Evolutionary conservation across 2,329 filamentous ascomycete genomes (phyloP), one percentile per base, ranked within the genome.

Genomic region (Ophiostoma triangulosporum): DNA sequence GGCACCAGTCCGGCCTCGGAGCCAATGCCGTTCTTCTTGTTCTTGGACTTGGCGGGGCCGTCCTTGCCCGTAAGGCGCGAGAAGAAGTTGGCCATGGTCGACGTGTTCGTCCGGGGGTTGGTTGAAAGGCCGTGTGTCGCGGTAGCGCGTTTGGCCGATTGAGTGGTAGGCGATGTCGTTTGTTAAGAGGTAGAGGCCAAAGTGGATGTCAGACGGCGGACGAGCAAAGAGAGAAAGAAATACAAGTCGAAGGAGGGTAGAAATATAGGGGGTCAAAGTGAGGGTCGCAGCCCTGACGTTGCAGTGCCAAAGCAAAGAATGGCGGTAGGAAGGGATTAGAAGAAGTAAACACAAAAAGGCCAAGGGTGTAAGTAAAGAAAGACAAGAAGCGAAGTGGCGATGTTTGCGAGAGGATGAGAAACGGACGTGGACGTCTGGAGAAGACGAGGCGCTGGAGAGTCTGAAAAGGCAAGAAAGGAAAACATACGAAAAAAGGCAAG

Each of bases 21-120:
- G 58, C 74, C 68, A 57, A 75, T 72, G 53, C 72, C 69, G 59
- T 75, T 78, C 70, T 89, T 90, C 70, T 85, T 86, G 56, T 71
- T 70, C 67, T 80, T 83, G 57, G 64, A 63, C 61, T 75, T 76
- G 55, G 70, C 66, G 60, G 72, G 69, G 64, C 75, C 76, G 71
- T 93, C 87, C 71, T 84, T 89, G 71, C 78, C 77, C 75, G 88
- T 88, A 69, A 91, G 71, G 62, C 76, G 75, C 57, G 78, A 78
- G 63, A 81, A 80, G 59, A 81, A 68, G 62, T 77, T 72, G 57
- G 76, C 72, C 77, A 81, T 81, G 62, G 49, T 51, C 33, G 32
- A 32, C 14, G 24, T 12, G 29, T 35, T 26, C 5, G 43, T 11
- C 24, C 15, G 40, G 27, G 22, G 9, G 36, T 17, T 11, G 26